Percentiles rank a stretch among this genome's conserved stretches.
These are phyloP conservation scores for Lophiotrema nucula DNA, from an alignment of 495 filamentous ascomycete species.

Conservation along the genomic window DNA sequence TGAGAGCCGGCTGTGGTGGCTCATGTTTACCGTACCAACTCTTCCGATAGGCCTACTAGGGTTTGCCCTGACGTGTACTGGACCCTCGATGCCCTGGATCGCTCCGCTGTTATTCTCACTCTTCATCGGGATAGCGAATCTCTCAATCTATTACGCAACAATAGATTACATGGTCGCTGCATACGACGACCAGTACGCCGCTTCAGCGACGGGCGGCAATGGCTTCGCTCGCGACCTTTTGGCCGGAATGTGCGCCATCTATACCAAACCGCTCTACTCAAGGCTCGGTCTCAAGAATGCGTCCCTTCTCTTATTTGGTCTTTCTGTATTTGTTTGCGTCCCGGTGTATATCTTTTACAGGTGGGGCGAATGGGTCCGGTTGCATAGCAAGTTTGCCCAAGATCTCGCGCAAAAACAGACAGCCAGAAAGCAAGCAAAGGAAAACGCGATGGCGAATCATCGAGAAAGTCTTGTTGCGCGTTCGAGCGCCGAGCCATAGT, in stretches of 20 bases:
- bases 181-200: slow-evolving; percentile 70
- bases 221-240: slow-evolving; percentile 77
- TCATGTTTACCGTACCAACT: slow-evolving; percentile 55
- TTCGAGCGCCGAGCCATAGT: no score
- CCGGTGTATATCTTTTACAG: slow-evolving; percentile 78
- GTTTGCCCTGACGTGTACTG: slow-evolving; percentile 60
- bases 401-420: slow-evolving; percentile 25
- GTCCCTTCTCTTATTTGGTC: slow-evolving; percentile 67
- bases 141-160: slow-evolving; percentile 72
- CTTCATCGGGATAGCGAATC: slow-evolving; percentile 67
- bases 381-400: slow-evolving; percentile 73
- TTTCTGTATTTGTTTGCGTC: slow-evolving; percentile 64
- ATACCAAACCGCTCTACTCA: slow-evolving; percentile 51
- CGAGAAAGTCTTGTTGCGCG: no score
- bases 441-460: no score
- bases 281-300: slow-evolving; percentile 63
- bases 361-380: slow-evolving; percentile 65
- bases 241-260: slow-evolving; percentile 76
- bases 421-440: no score
- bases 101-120: slow-evolving; percentile 62
- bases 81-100: slow-evolving; percentile 62
- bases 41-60: slow-evolving; percentile 61
- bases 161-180: slow-evolving; percentile 82
- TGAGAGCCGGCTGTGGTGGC: slow-evolving; percentile 60
- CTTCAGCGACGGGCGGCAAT: slow-evolving; percentile 75